These are phyloP conservation scores for Salicornia ramosissima DNA, from an alignment of 148 eudicot genomes.

Conservation along the genomic window DNA sequence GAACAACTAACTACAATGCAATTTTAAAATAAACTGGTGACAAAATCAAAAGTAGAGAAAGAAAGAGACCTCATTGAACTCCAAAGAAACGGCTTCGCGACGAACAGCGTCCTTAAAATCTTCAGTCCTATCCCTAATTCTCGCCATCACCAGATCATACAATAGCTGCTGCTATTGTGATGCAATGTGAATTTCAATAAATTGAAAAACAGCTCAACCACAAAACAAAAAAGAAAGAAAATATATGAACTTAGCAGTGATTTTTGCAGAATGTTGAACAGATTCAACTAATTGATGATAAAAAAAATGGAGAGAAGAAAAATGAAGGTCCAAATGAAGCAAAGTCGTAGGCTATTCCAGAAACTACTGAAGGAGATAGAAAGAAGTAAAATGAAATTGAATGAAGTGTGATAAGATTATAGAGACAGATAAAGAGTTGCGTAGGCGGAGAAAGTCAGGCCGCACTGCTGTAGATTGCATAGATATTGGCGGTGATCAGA, in stretches of 20 bases:
- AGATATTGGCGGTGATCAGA: neutral
- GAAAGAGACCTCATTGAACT: constrained; percentile 52
- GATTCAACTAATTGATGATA: neutral
- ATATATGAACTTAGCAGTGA: neutral
- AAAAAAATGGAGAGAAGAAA: neutral
- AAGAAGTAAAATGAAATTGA: neutral
- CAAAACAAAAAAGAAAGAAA: no score
- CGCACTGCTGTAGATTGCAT: constrained; percentile 9
- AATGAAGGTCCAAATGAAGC: neutral
- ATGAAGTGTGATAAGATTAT: neutral
- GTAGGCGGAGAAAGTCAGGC: neutral
- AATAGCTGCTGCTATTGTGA: neutral
- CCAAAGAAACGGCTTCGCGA: constrained; percentile 68
- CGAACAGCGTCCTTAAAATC: constrained; percentile 86
- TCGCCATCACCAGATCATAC: constrained; percentile 47
- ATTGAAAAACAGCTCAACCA: neutral
- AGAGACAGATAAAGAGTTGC: neutral
- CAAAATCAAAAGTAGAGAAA: neutral
- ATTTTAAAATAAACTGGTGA: neutral
- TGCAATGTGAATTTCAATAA: constrained; percentile 2
- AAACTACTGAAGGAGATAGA: neutral
- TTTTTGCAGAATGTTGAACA: neutral
- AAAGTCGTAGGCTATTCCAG: neutral
- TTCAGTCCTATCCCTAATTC: constrained; percentile 73
- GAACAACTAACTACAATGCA: neutral